A percentile compares a stretch with the other conserved stretches of the same genome.
Conservation (phyloP, 768 basidiomycete species). For the Ramaria sp. region DNA sequence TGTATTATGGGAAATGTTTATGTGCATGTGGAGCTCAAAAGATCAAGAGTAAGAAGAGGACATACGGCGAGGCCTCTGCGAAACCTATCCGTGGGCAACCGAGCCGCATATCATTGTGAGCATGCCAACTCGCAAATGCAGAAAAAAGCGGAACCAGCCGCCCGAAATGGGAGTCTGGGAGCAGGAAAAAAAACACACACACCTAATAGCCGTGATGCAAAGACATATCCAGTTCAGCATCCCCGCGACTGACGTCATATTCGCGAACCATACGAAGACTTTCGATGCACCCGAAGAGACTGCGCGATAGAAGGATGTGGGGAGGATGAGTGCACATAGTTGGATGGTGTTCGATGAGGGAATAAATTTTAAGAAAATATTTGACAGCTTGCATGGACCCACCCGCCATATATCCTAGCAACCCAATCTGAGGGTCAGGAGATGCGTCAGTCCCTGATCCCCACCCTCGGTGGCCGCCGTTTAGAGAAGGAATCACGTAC, state of each 20-base stretch:
- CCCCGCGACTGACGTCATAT: slow-evolving; percentile 19
- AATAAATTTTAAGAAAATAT: too few relatives aligned
- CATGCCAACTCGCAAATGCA: neutral
- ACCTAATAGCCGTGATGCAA: slow-evolving; percentile 33
- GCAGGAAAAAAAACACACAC: slow-evolving; percentile 12
- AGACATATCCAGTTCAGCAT: slow-evolving; percentile 40
- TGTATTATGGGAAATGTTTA: neutral
- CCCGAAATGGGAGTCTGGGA: neutral
- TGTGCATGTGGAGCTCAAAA: too few relatives aligned
- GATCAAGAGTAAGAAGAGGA: too few relatives aligned
- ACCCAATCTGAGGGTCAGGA: neutral
- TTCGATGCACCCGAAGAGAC: slow-evolving; percentile 2
- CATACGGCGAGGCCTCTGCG: too few relatives aligned
- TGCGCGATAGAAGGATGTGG: too few relatives aligned
- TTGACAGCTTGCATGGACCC: neutral
- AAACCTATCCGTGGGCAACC: too few relatives aligned
- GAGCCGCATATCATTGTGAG: slow-evolving; percentile 5
- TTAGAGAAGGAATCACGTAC: neutral
- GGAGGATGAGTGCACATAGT: too few relatives aligned
- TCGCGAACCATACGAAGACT: slow-evolving; percentile 23
- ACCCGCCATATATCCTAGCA: slow-evolving; percentile 20
- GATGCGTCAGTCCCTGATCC: neutral
- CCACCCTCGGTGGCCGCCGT: too few relatives aligned
- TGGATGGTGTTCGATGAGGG: too few relatives aligned
- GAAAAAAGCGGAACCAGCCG: neutral